Evolutionary conservation across 768 basidiomycete genomes (phyloP).

Genomic region (Royoungia palumana): DNA sequence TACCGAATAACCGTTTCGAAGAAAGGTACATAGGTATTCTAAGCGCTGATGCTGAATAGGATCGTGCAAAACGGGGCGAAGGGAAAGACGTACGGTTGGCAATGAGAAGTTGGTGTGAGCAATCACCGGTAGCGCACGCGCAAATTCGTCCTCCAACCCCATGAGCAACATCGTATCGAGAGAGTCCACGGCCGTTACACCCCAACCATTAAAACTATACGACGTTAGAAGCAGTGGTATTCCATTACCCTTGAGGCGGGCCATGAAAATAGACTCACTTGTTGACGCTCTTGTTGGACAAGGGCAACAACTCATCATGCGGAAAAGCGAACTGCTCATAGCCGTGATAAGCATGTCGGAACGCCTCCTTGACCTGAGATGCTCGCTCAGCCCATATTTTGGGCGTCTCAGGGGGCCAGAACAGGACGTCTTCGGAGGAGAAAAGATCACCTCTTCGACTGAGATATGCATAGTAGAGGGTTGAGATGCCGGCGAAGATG

Average conservation of each 20-base stretch:
- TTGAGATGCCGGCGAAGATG: conserved; percentile 8
- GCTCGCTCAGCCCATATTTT: conserved; percentile 52
- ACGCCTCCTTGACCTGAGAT: conserved; percentile 55
- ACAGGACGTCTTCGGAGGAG: background rate
- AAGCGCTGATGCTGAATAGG: background rate
- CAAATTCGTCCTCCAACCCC: conserved; percentile 69
- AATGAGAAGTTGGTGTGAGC: conserved; percentile 46
- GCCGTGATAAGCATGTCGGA: conserved; percentile 62
- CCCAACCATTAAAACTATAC: conserved; percentile 84
- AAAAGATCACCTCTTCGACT: background rate
- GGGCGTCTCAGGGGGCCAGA: conserved; percentile 13
- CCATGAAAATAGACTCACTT: too few relatives aligned
- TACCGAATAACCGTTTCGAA: conserved; percentile 89
- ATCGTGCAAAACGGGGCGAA: background rate
- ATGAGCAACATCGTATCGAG: conserved; percentile 85
- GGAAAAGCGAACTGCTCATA: conserved; percentile 63
- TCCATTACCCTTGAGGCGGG: too few relatives aligned
- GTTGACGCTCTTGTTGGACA: conserved; percentile 43
- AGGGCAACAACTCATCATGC: conserved; percentile 59
- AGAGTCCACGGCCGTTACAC: conserved; percentile 72
- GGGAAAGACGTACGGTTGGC: conserved; percentile 34
- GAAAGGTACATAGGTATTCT: conserved; percentile 45
- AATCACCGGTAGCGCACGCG: conserved; percentile 54
- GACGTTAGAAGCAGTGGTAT: conserved; percentile 1
- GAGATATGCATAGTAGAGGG: conserved; percentile 18